phyloP scores from a whole-genome alignment of 2,329 filamentous ascomycete genomes.

The Parafenestella ontariensis region DNA sequence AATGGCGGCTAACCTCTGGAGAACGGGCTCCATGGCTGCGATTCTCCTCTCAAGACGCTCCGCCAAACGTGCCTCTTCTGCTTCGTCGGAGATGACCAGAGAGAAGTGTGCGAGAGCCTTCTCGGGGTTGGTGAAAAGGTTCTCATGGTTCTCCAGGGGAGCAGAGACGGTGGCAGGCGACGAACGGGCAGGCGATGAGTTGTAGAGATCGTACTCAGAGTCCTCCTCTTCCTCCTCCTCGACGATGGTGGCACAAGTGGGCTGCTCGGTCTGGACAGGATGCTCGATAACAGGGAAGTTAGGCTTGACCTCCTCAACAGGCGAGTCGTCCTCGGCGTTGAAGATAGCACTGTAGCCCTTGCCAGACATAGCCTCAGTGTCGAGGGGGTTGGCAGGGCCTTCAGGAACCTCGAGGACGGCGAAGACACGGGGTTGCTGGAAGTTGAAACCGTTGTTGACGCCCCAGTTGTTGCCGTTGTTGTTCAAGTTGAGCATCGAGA shows the following conservation, averaged over 20 bases:
- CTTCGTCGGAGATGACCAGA: slow-evolving; percentile 67
- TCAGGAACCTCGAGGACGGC: slow-evolving; percentile 75
- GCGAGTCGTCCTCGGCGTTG: slow-evolving; percentile 44
- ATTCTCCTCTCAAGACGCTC: slow-evolving; percentile 46
- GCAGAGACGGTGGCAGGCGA: slow-evolving; percentile 50
- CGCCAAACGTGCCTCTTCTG: slow-evolving; percentile 36
- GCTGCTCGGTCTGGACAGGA: slow-evolving; percentile 35
- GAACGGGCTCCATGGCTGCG: slow-evolving; percentile 41
- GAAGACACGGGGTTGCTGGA: slow-evolving; percentile 72
- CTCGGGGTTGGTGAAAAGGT: slow-evolving; percentile 61
- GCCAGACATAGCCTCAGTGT: slow-evolving; percentile 70
- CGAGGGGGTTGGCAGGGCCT: slow-evolving; percentile 65
- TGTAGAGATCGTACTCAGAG: slow-evolving; percentile 67
- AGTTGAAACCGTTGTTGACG: slow-evolving; percentile 61
- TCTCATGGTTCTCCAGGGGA: slow-evolving; percentile 36
- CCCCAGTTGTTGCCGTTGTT: slow-evolving; percentile 52
- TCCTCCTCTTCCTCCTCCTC: slow-evolving; percentile 60
- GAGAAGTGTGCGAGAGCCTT: slow-evolving; percentile 70
- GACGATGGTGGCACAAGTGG: slow-evolving; percentile 16
- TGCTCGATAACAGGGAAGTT: slow-evolving; percentile 58
- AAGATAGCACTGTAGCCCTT: slow-evolving; percentile 61
- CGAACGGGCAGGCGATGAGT: slow-evolving; percentile 49
- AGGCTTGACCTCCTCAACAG: slow-evolving; percentile 56
- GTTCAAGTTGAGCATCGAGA: slow-evolving; percentile 71
- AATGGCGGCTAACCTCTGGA: slow-evolving; percentile 42